Conservation (phyloP, 768 basidiomycete genomes). For the Leccinum disarticulatum region DNA sequence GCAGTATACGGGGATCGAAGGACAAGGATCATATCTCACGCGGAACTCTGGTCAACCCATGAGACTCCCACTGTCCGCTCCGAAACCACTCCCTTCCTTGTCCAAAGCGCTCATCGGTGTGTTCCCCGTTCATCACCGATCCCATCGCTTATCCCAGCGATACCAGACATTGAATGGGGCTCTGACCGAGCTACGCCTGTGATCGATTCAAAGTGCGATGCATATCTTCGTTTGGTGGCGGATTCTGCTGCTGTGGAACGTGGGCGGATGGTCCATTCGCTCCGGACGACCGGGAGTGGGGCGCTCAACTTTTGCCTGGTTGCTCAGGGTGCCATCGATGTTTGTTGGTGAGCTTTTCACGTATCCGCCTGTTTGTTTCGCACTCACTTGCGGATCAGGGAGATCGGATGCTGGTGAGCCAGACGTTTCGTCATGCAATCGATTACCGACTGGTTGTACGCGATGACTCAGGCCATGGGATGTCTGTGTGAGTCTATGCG, state of each 20-base stretch:
- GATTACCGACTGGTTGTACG: neutral
- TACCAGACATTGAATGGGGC: constrained; percentile 84
- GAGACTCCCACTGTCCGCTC: constrained; percentile 63
- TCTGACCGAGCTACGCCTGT: constrained; percentile 63
- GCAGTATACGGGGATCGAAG: constrained; percentile 76
- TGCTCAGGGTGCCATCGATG: constrained; percentile 85
- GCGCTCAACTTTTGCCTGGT: constrained; percentile 81
- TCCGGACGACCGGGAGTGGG: constrained; percentile 80
- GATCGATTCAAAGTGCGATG: constrained; percentile 59
- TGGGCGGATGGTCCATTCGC: constrained; percentile 82
- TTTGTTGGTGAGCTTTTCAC: constrained; percentile 66
- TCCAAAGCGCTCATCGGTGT: constrained; percentile 73
- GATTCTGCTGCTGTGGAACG: constrained; percentile 53
- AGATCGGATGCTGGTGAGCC: constrained; percentile 70
- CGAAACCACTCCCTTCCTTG: constrained; percentile 63
- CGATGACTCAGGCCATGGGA: constrained; percentile 66
- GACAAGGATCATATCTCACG: constrained; percentile 75
- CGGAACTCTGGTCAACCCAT: constrained; percentile 42
- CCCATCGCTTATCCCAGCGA: neutral
- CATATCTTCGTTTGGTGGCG: constrained; percentile 73
- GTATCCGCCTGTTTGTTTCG: neutral
- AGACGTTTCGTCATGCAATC: neutral
- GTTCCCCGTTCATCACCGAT: neutral
- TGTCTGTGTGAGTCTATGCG: constrained; percentile 55
- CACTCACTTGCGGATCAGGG: constrained; percentile 45